Evolutionary conservation across 768 basidiomycete species (phyloP).

Genomic region (Tylopilus sp.): DNA sequence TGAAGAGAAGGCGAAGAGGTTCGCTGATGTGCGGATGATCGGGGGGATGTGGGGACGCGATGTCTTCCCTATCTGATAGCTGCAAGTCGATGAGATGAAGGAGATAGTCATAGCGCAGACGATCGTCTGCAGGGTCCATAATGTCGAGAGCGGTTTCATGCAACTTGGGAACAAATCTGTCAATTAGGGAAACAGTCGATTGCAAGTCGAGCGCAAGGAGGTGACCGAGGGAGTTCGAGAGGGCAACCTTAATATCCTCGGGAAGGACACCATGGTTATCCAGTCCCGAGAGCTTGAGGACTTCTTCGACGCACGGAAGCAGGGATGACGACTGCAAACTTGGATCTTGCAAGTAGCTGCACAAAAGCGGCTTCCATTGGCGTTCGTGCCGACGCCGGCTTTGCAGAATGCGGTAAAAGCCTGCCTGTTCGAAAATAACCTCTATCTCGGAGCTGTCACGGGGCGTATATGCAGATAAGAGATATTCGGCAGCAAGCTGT

Average conservation of each 20-base stretch:
- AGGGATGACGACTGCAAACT: slow-evolving; percentile 56
- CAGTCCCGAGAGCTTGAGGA: slow-evolving; percentile 46
- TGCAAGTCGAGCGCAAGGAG: slow-evolving; percentile 60
- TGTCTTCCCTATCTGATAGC: slow-evolving; percentile 39
- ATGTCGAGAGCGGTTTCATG: slow-evolving; percentile 61
- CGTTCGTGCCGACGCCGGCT: slow-evolving; percentile 73
- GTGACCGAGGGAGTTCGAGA: slow-evolving; percentile 59
- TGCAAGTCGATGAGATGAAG: slow-evolving; percentile 59
- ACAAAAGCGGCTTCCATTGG: slow-evolving; percentile 71
- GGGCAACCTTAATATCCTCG: slow-evolving; percentile 48
- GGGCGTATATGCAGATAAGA: slow-evolving; percentile 88
- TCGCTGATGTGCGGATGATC: slow-evolving; percentile 48
- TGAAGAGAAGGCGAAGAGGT: slow-evolving; percentile 55
- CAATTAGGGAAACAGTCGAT: slow-evolving; percentile 69
- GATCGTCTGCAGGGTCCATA: slow-evolving; percentile 44
- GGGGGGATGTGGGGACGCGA: slow-evolving; percentile 18
- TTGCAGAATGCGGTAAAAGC: slow-evolving; percentile 90
- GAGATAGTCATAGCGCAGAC: slow-evolving; percentile 73
- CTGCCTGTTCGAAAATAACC: slow-evolving; percentile 70
- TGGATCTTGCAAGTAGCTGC: slow-evolving; percentile 73
- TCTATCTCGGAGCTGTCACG: slow-evolving; percentile 68
- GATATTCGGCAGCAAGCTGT: slow-evolving; percentile 90
- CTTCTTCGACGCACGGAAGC: slow-evolving; percentile 64
- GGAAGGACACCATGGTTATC: slow-evolving; percentile 51
- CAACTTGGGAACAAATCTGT: slow-evolving; percentile 59